phyloP scores from a whole-genome alignment of 148 eudicot genomes.

The Silene uniflora region DNA sequence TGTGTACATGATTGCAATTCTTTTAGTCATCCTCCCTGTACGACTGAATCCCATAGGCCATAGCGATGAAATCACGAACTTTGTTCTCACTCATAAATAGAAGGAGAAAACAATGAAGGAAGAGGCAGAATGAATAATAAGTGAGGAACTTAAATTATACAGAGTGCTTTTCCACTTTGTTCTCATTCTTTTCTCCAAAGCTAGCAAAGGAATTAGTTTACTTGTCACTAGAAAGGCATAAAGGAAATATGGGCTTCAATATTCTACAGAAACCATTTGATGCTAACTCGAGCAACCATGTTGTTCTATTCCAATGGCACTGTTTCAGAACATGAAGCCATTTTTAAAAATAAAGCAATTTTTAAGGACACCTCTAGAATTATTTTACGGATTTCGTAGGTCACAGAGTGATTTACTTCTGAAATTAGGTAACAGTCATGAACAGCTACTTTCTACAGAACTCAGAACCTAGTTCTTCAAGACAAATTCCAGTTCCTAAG shows the following conservation, averaged over 20 bases:
- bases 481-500: neutral
- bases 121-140: too few species aligned
- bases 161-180: neutral
- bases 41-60: neutral
- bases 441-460: neutral
- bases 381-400: neutral
- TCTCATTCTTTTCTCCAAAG: neutral
- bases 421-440: neutral
- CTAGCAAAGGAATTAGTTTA: neutral
- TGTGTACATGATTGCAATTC: neutral
- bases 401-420: neutral
- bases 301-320: neutral
- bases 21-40: neutral
- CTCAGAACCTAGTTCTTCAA: neutral
- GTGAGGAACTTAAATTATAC: too few species aligned
- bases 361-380: neutral
- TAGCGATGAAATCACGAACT: too few species aligned
- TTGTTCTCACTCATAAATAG: too few species aligned
- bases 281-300: too few species aligned
- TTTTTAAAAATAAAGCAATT: too few species aligned
- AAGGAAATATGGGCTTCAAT: neutral
- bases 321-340: neutral
- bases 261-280: too few species aligned
- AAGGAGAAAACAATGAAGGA: too few species aligned
- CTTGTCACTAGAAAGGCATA: neutral